Percentiles rank a stretch among this genome's conserved stretches.
Conservation (phyloP, 2,329 filamentous ascomycete species). For the Corynespora cassiicola region DNA sequence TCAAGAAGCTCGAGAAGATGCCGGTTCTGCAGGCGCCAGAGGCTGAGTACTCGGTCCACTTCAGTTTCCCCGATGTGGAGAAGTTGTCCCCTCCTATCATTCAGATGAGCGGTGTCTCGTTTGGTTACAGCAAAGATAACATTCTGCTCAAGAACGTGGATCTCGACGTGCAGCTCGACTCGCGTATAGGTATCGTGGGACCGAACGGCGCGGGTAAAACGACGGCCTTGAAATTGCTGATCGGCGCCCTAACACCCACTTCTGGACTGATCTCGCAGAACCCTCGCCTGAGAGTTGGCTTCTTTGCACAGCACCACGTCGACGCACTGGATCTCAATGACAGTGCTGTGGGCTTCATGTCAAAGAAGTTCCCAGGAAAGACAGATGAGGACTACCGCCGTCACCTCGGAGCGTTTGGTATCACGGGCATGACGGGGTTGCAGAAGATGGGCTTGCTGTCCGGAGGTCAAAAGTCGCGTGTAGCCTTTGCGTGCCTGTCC, state of each 20-base stretch:
- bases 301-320: constrained; percentile 98
- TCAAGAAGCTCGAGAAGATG: constrained; percentile 99
- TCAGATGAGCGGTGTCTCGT: constrained; percentile 91
- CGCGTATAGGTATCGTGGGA: constrained; percentile 97
- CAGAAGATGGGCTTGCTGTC: constrained; percentile 95
- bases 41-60: constrained; percentile 93
- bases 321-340: constrained; percentile 90
- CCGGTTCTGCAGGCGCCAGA: constrained; percentile 89
- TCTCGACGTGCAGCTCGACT: constrained; percentile 96
- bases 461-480: constrained; percentile 97
- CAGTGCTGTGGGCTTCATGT: constrained; percentile 95
- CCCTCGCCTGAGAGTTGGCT: constrained; percentile 87
- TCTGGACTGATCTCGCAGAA: constrained; percentile 86
- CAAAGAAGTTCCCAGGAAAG: constrained; percentile 85
- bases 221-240: constrained; percentile 96
- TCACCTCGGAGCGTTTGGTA: constrained; percentile 84
- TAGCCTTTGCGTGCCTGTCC: constrained; percentile 95
- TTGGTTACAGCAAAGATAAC: constrained; percentile 84
- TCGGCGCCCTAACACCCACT: constrained; percentile 78
- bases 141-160: constrained; percentile 85
- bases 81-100: constrained; percentile 97
- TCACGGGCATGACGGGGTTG: constrained; percentile 92
- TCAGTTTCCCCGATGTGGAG: constrained; percentile 96
- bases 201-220: constrained; percentile 99
- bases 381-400: constrained; percentile 97